phyloP scores from a whole-genome alignment of 1,284 basidiomycete species.

The Ganoderma lucidum region DNA sequence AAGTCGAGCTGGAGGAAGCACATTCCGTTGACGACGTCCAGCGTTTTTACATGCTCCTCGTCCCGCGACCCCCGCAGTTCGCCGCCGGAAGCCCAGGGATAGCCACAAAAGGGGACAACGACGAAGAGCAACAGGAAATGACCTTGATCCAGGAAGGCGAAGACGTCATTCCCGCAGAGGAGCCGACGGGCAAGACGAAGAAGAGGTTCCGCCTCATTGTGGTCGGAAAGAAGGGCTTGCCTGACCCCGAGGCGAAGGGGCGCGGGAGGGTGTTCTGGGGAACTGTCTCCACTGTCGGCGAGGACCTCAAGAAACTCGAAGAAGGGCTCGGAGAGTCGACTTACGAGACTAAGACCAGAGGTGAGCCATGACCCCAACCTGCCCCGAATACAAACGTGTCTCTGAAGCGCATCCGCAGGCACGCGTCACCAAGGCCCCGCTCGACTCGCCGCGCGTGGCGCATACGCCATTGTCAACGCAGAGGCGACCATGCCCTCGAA shows the following conservation, averaged over 20 bases:
- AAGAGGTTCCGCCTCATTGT: conserved; percentile 63
- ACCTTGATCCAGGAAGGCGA: conserved; percentile 50
- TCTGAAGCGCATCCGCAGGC: conserved; percentile 43
- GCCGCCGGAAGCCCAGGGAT: conserved; percentile 31
- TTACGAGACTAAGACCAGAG: conserved; percentile 74
- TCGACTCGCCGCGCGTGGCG: conserved; percentile 66
- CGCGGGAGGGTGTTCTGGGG: conserved; percentile 62
- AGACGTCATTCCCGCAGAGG: conserved; percentile 56
- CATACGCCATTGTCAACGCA: conserved; percentile 68
- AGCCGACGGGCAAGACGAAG: conserved; percentile 45
- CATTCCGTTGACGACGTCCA: conserved; percentile 66
- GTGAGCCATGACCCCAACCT: conserved; percentile 35
- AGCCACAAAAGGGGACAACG: conserved; percentile 28
- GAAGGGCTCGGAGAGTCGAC: conserved; percentile 58
- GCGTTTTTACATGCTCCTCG: conserved; percentile 68
- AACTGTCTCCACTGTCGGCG: conserved; percentile 57
- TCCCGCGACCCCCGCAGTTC: conserved; percentile 60
- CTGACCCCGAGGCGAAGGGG: conserved; percentile 55
- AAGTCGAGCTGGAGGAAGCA: conserved; percentile 63
- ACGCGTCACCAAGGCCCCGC: conserved; percentile 62
- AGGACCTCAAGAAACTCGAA: conserved; percentile 59
- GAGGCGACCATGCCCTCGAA: conserved; percentile 52
- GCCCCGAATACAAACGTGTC: not conserved
- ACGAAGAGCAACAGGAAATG: conserved; percentile 47
- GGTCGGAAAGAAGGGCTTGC: conserved; percentile 70